phyloP scores from a whole-genome alignment of 2,329 filamentous ascomycete genomes.

The Colletotrichum endophyticum region DNA sequence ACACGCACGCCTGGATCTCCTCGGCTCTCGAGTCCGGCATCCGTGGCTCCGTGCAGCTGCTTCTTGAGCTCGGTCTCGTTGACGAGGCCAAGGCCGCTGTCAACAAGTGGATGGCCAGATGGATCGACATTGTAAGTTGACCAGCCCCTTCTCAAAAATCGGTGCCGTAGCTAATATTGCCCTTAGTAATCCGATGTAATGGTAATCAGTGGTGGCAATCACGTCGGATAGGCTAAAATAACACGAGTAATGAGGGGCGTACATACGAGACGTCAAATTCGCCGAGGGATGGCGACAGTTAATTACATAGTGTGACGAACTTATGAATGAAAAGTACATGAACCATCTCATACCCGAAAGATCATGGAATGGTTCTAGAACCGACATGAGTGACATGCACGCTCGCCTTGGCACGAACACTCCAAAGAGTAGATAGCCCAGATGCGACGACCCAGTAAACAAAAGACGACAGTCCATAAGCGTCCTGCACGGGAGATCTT shows the following conservation, averaged over 20 bases:
- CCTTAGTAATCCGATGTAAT: neutral
- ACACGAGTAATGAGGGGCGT: neutral
- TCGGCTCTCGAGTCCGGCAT: constrained; percentile 72
- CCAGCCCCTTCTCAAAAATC: neutral
- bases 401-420: neutral
- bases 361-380: neutral
- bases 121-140: constrained; percentile 54
- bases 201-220: neutral
- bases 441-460: neutral
- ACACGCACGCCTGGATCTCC: constrained; percentile 75
- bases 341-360: neutral
- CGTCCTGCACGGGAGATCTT: neutral
- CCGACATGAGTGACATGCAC: neutral
- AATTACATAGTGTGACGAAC: constrained; percentile 3
- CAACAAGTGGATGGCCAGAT: constrained; percentile 72
- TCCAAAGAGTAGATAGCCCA: neutral
- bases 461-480: neutral
- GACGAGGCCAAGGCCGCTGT: constrained; percentile 72
- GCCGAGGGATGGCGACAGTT: neutral
- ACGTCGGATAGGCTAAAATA: neutral
- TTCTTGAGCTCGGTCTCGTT: constrained; percentile 69
- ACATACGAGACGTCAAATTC: neutral
- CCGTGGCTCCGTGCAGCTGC: constrained; percentile 66
- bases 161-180: neutral
- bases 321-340: neutral